Evolutionary conservation across 352 stramenopile species (phyloP), one percentile per base, ranked within the genome.

Genomic region (Globisporangium sylvaticum): DNA sequence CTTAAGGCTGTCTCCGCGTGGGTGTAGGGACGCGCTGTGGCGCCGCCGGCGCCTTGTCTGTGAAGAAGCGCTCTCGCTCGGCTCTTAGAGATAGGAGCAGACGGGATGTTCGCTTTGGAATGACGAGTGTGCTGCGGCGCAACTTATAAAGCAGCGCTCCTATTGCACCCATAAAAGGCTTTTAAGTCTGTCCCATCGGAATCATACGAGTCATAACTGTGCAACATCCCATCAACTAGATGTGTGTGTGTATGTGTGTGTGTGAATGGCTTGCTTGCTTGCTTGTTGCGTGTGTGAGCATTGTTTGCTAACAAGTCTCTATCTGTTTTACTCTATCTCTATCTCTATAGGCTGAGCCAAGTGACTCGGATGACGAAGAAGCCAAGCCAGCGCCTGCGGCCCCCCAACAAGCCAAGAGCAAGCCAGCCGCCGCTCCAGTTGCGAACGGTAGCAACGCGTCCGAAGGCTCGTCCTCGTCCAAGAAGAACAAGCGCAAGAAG

Each of bases 191-290:
- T 84, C 76, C 84, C 32, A 82, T 94, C 86, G 86, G 85, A 94
- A 89, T 92, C 87, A 95, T 95, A 95, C 87, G 87, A 95, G 87
- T 95, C 87, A 95, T 95, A 95, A 93, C 87, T 91, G 81, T 91
- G 87, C 83, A 90, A 95, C 87, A 95, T 90, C 70, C 60, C 50
- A 29, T 73, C 58, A 20, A 65, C 46, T 44, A 44, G 15, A 65
- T 27, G 50, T 61, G 48, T 44, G 24, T 25, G 32, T 65, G 50
- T 44, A 12, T 48, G 39, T n/a, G 14, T 46, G 39, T 48, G 39
- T 7, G 5, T n/a, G 15, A 48, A 42, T 14, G 34, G 3, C 12
- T 48, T 20, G 18, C 42, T 50, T 48, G 42, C 39, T 46, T 46
- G 39, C 7, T 22, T 50, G 42, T 22, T 50, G 42, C 5, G 22